These are phyloP conservation scores for Cladorrhinum sp. DNA, from an alignment of 2,329 filamentous ascomycete genomes.

Conservation along the genomic window DNA sequence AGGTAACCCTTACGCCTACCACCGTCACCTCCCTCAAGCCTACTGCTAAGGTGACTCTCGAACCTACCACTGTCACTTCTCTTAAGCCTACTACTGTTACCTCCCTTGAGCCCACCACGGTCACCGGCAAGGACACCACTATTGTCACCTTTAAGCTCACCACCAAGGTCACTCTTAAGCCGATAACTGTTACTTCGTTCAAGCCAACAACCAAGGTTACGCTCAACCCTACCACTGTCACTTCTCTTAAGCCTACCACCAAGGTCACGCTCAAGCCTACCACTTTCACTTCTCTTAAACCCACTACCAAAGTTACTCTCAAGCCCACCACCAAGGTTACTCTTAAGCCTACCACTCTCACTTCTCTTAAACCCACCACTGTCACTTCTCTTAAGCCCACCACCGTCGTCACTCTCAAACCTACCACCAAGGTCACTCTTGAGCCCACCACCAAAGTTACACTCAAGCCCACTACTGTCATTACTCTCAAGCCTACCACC, in stretches of 20 bases:
- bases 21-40: background rate
- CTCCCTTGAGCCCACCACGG: background rate
- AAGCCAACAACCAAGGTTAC: background rate
- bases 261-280: constrained; percentile 1
- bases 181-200: background rate
- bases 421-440: too few relatives aligned
- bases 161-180: background rate
- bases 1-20: background rate
- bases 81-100: background rate
- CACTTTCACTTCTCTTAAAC: background rate
- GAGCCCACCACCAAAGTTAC: background rate
- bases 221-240: background rate
- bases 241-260: background rate
- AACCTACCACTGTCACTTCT: background rate
- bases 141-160: background rate
- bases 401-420: background rate
- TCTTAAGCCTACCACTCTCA: background rate
- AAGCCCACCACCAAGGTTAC: background rate
- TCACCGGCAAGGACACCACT: background rate
- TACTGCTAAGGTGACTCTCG: too few relatives aligned
- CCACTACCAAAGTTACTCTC: background rate
- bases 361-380: background rate
- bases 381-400: background rate
- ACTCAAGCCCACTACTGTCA: background rate
- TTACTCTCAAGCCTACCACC: background rate